Evolutionary conservation across 345 rosid genomes (phyloP), one percentile per base, ranked within the genome.

Genomic region (Hibiscus syriacus): DNA sequence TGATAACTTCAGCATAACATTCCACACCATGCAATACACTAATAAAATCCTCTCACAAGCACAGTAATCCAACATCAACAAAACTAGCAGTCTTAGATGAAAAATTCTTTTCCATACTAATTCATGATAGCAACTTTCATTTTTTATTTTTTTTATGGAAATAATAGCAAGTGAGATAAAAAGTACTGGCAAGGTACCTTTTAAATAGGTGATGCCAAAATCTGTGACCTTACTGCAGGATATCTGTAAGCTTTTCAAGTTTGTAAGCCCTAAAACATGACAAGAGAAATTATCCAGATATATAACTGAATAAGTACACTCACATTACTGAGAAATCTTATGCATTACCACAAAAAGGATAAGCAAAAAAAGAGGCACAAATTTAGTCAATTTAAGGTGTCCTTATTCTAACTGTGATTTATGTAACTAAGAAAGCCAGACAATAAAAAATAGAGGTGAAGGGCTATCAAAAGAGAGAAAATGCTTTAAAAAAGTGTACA

Each of bases 211-310:
- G 55, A 90, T 80, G 68, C 98, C 98, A 59, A 71, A 5, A 80
- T 90, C 90, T 25, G 97, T 88, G 69, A 90, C 82, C 82, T 75
- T 87, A 73, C 90, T 84, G 84, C 85, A 83, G 60, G 92, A 84
- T 45, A 92, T 77, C 76, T 92, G 90, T 59, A 93, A 75, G 57
- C 78, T 82, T 80, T 84, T 84, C 84, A 93, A 81, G 74, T 78
- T 90, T 54, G 53, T 80, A 69, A 90, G 87, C 34, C 83, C 97
- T 90, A 84, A 75, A 80, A 78, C n/a, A 73, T 48, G 43, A 62
- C 12, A 26, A 41, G 53, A 70, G 26, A 32, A 32, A 41, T 80
- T 68, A 88, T 27, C 82, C 96, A 84, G 86, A 73, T 78, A 78
- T 13, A 71, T 46, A 48, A 61, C 8, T 23, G 48, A 52, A 60